These are phyloP conservation scores for Fonsecaea erecta DNA, from an alignment of 2,329 filamentous ascomycete species.

Conservation along the genomic window DNA sequence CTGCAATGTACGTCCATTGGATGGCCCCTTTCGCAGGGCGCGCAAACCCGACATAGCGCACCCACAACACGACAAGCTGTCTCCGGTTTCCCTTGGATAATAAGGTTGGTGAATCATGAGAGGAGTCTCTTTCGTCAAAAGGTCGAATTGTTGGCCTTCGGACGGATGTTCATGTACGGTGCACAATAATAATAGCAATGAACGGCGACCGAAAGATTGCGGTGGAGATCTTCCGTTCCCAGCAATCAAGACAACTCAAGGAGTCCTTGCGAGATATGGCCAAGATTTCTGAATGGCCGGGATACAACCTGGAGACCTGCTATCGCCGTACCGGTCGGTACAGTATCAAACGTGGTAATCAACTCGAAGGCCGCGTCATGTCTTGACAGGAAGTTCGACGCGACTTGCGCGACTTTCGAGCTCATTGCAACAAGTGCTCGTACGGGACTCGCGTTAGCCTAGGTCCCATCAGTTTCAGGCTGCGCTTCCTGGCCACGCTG, in stretches of 20 bases:
- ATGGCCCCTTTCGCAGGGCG: neutral
- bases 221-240: neutral
- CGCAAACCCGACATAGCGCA: neutral
- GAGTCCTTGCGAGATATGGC: neutral
- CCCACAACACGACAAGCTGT: neutral
- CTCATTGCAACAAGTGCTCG: neutral
- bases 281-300: neutral
- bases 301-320: neutral
- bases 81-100: neutral
- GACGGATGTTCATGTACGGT: neutral
- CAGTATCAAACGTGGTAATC: neutral
- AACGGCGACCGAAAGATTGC: neutral
- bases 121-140: neutral
- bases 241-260: neutral
- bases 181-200: neutral
- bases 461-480: constrained; percentile 5
- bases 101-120: neutral
- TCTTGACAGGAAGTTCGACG: neutral
- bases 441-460: neutral
- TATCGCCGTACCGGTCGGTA: neutral
- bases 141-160: neutral
- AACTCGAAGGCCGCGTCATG: neutral
- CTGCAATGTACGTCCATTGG: neutral
- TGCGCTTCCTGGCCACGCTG: constrained; percentile 16
- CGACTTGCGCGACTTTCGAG: neutral